These are phyloP conservation scores for Claviceps africana DNA, from an alignment of 2,329 filamentous ascomycete species.

Conservation along the genomic window DNA sequence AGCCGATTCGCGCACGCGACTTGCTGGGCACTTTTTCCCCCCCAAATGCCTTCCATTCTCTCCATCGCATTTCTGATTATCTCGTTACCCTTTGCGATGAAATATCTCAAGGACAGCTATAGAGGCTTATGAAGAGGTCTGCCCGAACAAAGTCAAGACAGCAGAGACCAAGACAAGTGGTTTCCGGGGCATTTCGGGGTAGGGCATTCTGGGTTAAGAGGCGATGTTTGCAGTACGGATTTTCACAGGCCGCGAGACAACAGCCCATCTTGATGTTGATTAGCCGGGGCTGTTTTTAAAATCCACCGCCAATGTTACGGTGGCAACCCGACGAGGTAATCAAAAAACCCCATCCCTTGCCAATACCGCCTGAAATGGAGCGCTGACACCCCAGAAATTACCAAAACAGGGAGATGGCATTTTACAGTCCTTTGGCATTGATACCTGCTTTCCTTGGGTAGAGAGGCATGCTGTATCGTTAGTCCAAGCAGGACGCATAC, in stretches of 20 bases:
- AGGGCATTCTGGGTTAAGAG: not conserved
- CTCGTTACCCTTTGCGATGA: not conserved
- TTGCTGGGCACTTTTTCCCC: not conserved
- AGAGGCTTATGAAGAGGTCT: not conserved
- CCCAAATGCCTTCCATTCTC: not conserved
- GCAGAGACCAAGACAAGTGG: not conserved
- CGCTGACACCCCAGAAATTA: not conserved
- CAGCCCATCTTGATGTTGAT: not conserved
- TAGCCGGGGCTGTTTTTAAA: not conserved
- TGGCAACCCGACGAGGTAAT: not conserved
- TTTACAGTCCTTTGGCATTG: not conserved
- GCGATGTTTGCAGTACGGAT: too few relatives aligned
- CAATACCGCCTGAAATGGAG: not conserved
- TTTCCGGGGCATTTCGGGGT: not conserved
- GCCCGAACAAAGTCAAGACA: not conserved
- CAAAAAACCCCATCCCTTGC: not conserved
- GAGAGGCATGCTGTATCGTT: slow-evolving; percentile 1
- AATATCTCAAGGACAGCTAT: not conserved
- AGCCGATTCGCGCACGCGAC: not conserved
- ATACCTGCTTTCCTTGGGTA: not conserved
- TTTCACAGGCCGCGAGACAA: not conserved
- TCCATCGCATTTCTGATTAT: not conserved
- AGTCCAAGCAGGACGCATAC: not conserved
- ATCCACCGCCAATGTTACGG: not conserved
- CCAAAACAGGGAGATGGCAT: not conserved